Evolutionary conservation across 768 basidiomycete genomes (phyloP), one percentile per base, ranked within the genome.

Genomic region (Agrocybe praecox): DNA sequence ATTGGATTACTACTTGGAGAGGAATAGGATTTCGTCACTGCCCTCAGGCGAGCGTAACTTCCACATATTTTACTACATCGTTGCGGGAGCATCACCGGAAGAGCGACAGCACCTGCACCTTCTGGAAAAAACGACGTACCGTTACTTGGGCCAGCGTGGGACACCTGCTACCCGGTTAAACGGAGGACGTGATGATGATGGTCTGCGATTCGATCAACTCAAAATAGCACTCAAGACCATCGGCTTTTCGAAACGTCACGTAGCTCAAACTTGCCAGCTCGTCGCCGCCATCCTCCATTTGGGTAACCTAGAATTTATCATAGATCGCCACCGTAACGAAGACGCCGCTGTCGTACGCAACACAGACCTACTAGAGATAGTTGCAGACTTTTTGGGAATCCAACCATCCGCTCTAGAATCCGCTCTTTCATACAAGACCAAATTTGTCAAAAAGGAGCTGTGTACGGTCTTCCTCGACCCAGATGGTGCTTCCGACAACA

Each of bases 21-120:
- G 92, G 52, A 92, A 88, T 63, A 87, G 95, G 10, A 94, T 98
- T n/a, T 83, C 93, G 6, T 85, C 86, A 19, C 84, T 91, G 0
- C 91, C 93, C 0, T 91, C 89, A 0, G 95, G 94, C 53, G 96
- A 99, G 72, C 86, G 96, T 11, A 98, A 97, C 62, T 98, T 98
- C 70, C 95, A 99, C 71, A 94, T 96, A 33, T 97, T 98, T 73
- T 98, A 98, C 69, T 97, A 97, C 71, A 85, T 99, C 65, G 87
- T 96, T 56, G 90, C 94, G 0, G 96, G 97, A 22, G 94, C 95
- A 1, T 86, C 89, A 0, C 67, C 83, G 0, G 97, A 98, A 65
- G 97, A 99, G 69, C 79, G 92, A 14, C 86, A 90, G 24, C 94
- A 96, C 68, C 82, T 98, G 51, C 89, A 91, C 59, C 81, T 99